Evolutionary conservation across 2,329 filamentous ascomycete genomes (phyloP).

Genomic region (Penicillium hesseltinei): DNA sequence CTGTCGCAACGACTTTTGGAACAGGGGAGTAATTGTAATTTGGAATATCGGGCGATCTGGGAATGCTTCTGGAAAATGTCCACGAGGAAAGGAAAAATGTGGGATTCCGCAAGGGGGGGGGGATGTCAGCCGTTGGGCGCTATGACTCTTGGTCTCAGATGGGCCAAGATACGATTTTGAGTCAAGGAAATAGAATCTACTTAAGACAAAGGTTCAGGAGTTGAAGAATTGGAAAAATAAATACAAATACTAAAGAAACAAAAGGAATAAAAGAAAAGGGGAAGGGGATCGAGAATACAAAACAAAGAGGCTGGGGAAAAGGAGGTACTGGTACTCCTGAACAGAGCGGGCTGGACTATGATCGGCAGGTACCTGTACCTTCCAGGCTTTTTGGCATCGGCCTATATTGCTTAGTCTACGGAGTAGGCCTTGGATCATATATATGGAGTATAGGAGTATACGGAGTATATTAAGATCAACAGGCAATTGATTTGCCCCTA

Average conservation of each 20-base stretch:
- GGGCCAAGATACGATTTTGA: not conserved
- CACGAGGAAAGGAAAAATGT: slow-evolving; percentile 10
- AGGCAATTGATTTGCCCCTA: not conserved
- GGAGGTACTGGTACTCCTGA: slow-evolving; percentile 7
- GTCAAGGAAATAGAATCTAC: not conserved
- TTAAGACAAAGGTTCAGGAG: not conserved
- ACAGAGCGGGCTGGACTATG: not conserved
- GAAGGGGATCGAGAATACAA: not conserved
- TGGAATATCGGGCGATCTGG: slow-evolving; percentile 2
- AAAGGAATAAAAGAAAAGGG: not conserved
- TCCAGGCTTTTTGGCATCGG: not conserved
- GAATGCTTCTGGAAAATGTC: slow-evolving; percentile 19
- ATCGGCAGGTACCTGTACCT: slow-evolving; percentile 6
- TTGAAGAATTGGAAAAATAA: not conserved
- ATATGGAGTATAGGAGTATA: too few species aligned
- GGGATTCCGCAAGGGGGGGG: slow-evolving; percentile 11
- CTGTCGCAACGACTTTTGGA: not conserved
- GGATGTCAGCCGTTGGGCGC: slow-evolving; percentile 6
- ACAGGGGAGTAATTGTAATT: not conserved
- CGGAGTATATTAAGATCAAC: not conserved
- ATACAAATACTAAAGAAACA: not conserved
- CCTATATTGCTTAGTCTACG: not conserved
- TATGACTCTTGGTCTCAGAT: not conserved
- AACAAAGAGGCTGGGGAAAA: slow-evolving; percentile 19
- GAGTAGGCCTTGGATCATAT: too few species aligned